Percentiles rank a stretch among this genome's conserved stretches.
phyloP scores from a whole-genome alignment of 1,284 basidiomycete species.

The Gymnopus androsaceus region DNA sequence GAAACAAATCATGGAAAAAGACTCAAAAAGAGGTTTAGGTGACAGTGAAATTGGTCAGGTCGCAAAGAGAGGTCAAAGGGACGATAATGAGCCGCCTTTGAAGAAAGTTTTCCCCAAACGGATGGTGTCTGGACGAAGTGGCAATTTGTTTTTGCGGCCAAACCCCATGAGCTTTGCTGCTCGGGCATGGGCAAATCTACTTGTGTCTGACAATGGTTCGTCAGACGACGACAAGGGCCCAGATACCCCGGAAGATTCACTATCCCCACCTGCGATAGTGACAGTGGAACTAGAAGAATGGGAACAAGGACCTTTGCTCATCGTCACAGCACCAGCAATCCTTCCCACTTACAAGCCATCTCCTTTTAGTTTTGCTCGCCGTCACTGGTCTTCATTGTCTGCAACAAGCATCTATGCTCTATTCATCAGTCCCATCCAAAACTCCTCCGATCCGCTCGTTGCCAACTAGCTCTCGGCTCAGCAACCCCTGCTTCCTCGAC shows the following conservation, averaged over 20 bases:
- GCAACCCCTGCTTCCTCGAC: too few relatives aligned
- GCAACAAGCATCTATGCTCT: too few relatives aligned
- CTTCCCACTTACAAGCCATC: slow-evolving; percentile 45
- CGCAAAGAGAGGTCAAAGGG: slow-evolving; percentile 32
- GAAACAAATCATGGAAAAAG: slow-evolving; percentile 10
- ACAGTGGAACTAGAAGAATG: slow-evolving; percentile 19
- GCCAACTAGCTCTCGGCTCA: too few relatives aligned
- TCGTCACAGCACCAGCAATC: slow-evolving; percentile 14
- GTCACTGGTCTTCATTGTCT: slow-evolving; percentile 48
- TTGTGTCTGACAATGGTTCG: slow-evolving; percentile 41
- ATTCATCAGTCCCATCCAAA: too few relatives aligned
- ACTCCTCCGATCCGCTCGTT: too few relatives aligned
- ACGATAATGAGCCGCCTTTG: slow-evolving; percentile 27
- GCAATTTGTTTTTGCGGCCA: slow-evolving; percentile 44
- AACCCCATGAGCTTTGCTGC: slow-evolving; percentile 48
- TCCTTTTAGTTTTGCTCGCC: slow-evolving; percentile 54
- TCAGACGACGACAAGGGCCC: slow-evolving; percentile 49
- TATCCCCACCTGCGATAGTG: slow-evolving; percentile 34
- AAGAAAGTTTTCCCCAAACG: slow-evolving; percentile 41
- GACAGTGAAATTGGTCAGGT: slow-evolving; percentile 35
- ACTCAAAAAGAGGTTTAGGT: slow-evolving; percentile 20
- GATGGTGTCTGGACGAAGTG: slow-evolving; percentile 37
- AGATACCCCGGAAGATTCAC: slow-evolving; percentile 48
- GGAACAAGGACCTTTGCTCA: slow-evolving; percentile 13
- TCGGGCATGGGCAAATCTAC: slow-evolving; percentile 46